phyloP scores from a whole-genome alignment of 257 asterid species.

The Salvia miltiorrhiza region DNA sequence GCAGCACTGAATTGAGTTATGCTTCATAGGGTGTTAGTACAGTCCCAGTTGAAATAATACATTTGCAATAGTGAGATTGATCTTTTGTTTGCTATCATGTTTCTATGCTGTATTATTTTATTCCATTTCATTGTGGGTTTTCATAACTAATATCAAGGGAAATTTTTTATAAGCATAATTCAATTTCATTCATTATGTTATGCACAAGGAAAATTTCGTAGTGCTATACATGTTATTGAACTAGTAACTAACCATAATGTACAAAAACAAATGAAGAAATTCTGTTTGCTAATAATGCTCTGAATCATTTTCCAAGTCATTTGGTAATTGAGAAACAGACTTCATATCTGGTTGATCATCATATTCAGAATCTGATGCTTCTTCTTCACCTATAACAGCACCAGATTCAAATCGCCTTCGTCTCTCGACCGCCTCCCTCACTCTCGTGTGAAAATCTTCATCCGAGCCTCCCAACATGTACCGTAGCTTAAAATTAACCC shows the following conservation, averaged over 20 bases:
- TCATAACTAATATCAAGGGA: neutral
- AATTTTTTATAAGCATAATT: neutral
- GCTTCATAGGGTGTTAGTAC: neutral
- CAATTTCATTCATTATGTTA: neutral
- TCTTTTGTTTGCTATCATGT: neutral
- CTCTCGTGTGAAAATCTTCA: conserved; percentile 60
- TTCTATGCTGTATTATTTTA: neutral
- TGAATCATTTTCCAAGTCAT: conserved; percentile 14
- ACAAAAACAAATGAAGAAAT: neutral
- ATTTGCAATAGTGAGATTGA: neutral
- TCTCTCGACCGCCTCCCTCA: conserved; percentile 56
- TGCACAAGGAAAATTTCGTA: neutral
- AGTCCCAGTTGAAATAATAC: neutral
- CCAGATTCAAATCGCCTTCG: conserved; percentile 73
- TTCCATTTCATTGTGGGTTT: neutral
- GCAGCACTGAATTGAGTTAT: too few species aligned
- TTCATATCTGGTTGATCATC: neutral
- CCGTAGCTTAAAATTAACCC: conserved; percentile 72
- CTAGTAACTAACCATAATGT: neutral
- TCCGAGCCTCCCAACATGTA: conserved; percentile 72
- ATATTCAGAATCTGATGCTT: conserved; percentile 14
- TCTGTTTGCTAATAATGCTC: neutral
- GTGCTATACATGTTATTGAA: neutral
- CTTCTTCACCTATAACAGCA: conserved; percentile 21
- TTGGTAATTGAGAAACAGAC: conserved; percentile 4